phyloP scores from a whole-genome alignment of 768 basidiomycete species.

The Psilocybe azurescens region DNA sequence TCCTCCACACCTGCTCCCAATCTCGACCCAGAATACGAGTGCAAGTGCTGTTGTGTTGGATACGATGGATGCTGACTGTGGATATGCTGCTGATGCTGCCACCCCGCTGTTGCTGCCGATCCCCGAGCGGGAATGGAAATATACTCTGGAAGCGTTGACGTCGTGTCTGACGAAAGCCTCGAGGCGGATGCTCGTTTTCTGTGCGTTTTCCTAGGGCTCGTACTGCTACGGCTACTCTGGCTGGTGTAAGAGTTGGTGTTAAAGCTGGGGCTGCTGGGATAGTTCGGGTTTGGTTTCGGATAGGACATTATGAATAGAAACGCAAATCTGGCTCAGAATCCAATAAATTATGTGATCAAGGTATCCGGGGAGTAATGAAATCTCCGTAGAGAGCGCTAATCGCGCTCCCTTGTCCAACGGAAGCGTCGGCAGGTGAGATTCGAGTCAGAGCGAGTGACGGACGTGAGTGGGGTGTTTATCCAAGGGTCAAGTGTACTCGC shows the following conservation, averaged over 20 bases:
- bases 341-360: conserved; percentile 8
- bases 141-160: conserved; percentile 33
- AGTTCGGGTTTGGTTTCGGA: conserved; percentile 15
- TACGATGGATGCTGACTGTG: background rate
- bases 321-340: background rate
- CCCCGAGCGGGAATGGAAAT: background rate
- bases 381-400: conserved; percentile 22
- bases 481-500: conserved; percentile 22
- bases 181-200: conserved; percentile 62
- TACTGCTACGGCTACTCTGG: background rate
- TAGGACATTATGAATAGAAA: conserved; percentile 25
- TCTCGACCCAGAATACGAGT: conserved; percentile 5
- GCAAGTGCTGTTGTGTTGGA: background rate
- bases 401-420: conserved; percentile 25
- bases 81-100: conserved; percentile 14
- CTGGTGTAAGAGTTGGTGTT: conserved; percentile 1
- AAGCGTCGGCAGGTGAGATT: conserved; percentile 9
- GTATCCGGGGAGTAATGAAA: background rate
- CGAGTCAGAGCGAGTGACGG: conserved; percentile 20
- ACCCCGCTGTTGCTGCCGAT: background rate
- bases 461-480: conserved; percentile 7
- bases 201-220: conserved; percentile 37
- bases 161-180: conserved; percentile 69
- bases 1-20: conserved; percentile 14
- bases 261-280: conserved; percentile 8